phyloP scores from a whole-genome alignment of 2,329 filamentous ascomycete genomes.

The Sporothrix mexicana region DNA sequence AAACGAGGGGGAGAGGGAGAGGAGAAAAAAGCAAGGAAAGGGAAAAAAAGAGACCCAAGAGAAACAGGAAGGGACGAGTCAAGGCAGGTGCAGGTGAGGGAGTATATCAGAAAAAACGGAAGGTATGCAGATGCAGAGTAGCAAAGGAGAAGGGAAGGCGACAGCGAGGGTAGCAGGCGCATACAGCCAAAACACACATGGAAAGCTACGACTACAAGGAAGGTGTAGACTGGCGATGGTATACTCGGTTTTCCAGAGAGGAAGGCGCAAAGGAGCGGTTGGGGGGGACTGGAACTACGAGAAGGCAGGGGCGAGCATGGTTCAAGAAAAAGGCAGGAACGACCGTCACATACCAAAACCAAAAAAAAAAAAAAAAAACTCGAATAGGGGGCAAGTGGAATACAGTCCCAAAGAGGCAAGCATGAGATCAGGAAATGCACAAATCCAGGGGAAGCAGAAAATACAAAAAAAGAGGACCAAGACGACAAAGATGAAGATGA shows the following conservation, averaged over 20 bases:
- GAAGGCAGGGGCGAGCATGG: neutral
- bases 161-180: neutral
- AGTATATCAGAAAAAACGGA: conserved; percentile 5
- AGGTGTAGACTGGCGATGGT: neutral
- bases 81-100: conserved; percentile 8
- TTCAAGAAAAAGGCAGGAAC: conserved; percentile 14
- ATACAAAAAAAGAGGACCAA: neutral
- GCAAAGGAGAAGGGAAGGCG: conserved; percentile 2
- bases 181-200: neutral
- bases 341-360: neutral
- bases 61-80: neutral
- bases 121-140: conserved; percentile 5
- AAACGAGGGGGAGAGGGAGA: neutral
- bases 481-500: neutral
- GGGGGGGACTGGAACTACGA: conserved; percentile 1
- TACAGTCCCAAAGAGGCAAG: conserved; percentile 21
- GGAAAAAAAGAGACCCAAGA: neutral
- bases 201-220: neutral
- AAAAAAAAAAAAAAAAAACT: conserved; percentile 15
- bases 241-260: neutral
- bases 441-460: neutral
- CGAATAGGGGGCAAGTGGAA: conserved; percentile 19
- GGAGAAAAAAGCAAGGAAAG: neutral
- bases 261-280: conserved; percentile 11
- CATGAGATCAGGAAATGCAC: neutral